phyloP scores from a whole-genome alignment of 2,329 filamentous ascomycete genomes.

The Aureobasidium musti region DNA sequence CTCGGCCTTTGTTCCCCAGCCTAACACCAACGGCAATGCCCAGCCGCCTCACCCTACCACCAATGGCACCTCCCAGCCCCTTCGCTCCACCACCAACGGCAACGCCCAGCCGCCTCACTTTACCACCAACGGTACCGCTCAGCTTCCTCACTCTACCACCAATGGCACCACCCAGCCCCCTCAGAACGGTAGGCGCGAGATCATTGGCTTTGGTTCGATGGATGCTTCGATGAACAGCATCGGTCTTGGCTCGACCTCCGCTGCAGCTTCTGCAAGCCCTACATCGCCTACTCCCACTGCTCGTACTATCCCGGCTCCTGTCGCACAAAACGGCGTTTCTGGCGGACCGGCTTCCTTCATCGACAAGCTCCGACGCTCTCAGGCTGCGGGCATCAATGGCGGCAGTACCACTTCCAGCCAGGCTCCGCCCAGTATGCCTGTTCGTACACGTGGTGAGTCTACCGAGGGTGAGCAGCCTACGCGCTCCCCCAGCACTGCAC shows the following conservation, averaged over 20 bases:
- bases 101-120: not conserved
- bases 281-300: not conserved
- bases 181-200: not conserved
- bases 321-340: not conserved
- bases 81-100: not conserved
- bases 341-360: not conserved
- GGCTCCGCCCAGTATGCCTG: not conserved
- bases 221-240: not conserved
- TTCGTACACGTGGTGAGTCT: not conserved
- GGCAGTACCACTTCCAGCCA: not conserved
- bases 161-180: not conserved
- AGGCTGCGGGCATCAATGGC: not conserved
- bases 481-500: not conserved
- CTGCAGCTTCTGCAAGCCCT: not conserved
- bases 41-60: not conserved
- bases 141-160: no score
- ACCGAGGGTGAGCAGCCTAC: not conserved
- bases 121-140: no score
- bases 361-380: not conserved
- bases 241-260: not conserved
- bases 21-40: not conserved
- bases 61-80: no score
- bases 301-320: not conserved
- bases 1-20: no score
- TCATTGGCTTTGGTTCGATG: not conserved